These are phyloP conservation scores for Pseudogymnoascus sp. DNA, from an alignment of 2,329 filamentous ascomycete genomes.

Conservation along the genomic window DNA sequence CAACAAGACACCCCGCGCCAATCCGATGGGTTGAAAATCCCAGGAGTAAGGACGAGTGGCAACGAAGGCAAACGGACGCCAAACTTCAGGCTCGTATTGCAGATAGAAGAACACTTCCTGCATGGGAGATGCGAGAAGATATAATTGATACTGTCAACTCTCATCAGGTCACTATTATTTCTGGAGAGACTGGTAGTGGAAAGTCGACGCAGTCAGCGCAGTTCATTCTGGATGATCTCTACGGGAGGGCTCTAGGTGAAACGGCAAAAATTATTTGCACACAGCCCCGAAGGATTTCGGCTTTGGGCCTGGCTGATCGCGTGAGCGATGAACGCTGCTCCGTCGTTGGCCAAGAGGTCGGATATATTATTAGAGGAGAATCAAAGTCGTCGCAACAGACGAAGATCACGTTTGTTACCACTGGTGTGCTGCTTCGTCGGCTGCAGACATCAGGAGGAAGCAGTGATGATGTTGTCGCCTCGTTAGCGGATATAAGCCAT, in stretches of 20 bases:
- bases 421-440: constrained; percentile 80
- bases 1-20: constrained; percentile 44
- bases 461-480: constrained; percentile 70
- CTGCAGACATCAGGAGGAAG: constrained; percentile 83
- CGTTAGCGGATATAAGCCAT: constrained; percentile 84
- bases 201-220: constrained; percentile 97
- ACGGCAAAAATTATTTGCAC: constrained; percentile 90
- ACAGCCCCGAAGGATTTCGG: constrained; percentile 89
- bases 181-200: constrained; percentile 91
- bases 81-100: constrained; percentile 68
- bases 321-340: constrained; percentile 87
- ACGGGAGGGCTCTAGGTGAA: constrained; percentile 64
- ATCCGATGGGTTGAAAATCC: constrained; percentile 57
- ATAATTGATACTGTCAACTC: constrained; percentile 68
- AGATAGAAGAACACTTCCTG: constrained; percentile 68
- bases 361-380: constrained; percentile 87
- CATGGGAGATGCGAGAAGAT: constrained; percentile 73
- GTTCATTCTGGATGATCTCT: constrained; percentile 88
- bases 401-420: constrained; percentile 92
- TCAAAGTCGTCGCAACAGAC: constrained; percentile 67
- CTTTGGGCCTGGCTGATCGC: constrained; percentile 84
- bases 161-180: constrained; percentile 90
- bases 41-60: constrained; percentile 61
- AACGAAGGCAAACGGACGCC: constrained; percentile 54
- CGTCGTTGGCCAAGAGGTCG: constrained; percentile 76